Base-by-base conservation (phyloP, 2,329 filamentous ascomycete species). In the Parascedosporium putredinis region DNA sequence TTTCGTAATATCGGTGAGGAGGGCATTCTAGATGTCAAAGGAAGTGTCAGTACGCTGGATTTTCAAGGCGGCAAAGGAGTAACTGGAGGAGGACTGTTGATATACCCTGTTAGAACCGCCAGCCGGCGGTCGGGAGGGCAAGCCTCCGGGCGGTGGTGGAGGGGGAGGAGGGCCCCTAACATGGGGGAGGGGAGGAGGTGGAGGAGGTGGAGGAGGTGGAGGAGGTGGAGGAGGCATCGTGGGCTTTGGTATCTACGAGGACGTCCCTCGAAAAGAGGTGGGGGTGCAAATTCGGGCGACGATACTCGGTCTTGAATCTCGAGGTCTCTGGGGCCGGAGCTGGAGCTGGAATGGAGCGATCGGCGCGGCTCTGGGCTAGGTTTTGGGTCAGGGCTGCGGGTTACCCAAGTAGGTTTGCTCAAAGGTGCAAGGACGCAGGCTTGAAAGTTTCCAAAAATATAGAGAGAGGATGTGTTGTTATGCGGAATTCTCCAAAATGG, bases 1-100 rank as follows among this genome's bases (percentile, higher is more conserved):
- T 66, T 94, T 95, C 56, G 74, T 72, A 58, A 98, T 98, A 66
- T 97, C 91, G 60, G 81, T 77, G 42, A 97, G 78, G 31, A 98
- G 75, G 50, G 91, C 90, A 58, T 84, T 84, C 91, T 97, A 44
- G 59, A 42, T 22, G 52, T 43, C 52, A 33, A 18, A 22, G 49
- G 55, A 59, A 50, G 54, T 49, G 25, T 23, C 2, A 29, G 50
- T 29, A 52, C n/a, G 48, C 25, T 14, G 44, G 45, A 31, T 1
- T 4, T 31, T 47, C 12, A 27, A 23, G 7, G 6, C 18, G 10
- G 8, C 22, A 4, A 38, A 24, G 45, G 8, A 47, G 45, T 12
- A 24, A 31, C 6, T 23, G 18, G 6, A 20, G 24, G 2, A 20
- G n/a, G n/a, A 9, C 8, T 34, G n/a, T 51, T 14, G 23, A 71